Evolutionary conservation across 768 basidiomycete species (phyloP).

Genomic region (Xerocomellus chrysenteron): DNA sequence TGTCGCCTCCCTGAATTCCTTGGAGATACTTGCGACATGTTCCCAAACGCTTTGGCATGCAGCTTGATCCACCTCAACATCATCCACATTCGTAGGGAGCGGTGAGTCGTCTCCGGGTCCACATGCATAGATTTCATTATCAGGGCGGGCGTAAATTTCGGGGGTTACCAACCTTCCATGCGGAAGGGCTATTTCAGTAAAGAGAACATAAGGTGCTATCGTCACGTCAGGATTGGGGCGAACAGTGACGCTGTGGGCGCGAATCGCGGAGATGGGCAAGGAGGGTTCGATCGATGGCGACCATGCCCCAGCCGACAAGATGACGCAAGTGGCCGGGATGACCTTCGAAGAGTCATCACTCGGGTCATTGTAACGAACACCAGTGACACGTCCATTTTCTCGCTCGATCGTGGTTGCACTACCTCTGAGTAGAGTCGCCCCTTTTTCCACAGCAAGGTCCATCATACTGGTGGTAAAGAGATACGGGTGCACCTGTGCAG

Average conservation of each 20-base stretch:
- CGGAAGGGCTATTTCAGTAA: constrained; percentile 66
- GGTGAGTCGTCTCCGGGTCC: constrained; percentile 73
- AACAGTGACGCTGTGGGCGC: constrained; percentile 74
- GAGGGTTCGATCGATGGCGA: constrained; percentile 56
- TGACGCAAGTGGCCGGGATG: constrained; percentile 64
- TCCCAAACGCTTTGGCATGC: constrained; percentile 57
- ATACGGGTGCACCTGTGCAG: constrained; percentile 78
- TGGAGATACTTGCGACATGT: constrained; percentile 61
- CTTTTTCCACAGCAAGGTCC: constrained; percentile 55
- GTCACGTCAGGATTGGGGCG: constrained; percentile 41
- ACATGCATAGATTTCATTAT: constrained; percentile 73
- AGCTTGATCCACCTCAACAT: constrained; percentile 55
- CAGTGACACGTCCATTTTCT: constrained; percentile 42
- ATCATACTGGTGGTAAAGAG: constrained; percentile 73
- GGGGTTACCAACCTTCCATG: constrained; percentile 42
- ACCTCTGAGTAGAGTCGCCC: constrained; percentile 48
- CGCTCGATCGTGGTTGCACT: constrained; percentile 47
- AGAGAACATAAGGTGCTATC: constrained; percentile 77
- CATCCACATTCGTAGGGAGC: constrained; percentile 69
- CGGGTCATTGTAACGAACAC: constrained; percentile 41
- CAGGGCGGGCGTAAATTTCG: constrained; percentile 72
- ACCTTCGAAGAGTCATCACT: constrained; percentile 25
- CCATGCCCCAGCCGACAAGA: constrained; percentile 89
- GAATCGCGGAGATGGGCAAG: constrained; percentile 60
- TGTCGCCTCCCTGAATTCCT: constrained; percentile 51